Evolutionary conservation across 202 grass and related monocot species (phyloP).

Genomic region (Digitaria exilis): DNA sequence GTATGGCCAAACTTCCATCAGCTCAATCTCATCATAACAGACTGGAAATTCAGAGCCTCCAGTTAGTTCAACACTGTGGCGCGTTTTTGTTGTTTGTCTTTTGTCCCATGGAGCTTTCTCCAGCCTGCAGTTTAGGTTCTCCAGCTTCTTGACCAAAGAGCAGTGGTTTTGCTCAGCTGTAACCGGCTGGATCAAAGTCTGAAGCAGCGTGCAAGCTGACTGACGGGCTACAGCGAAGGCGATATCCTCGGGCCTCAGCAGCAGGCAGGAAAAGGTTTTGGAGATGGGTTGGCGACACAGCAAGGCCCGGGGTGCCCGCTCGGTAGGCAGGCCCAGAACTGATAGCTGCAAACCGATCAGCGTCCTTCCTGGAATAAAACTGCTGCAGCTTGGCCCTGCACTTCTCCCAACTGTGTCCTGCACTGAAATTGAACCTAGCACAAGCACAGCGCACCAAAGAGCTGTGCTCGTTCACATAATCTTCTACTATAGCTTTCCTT

Average conservation of each 20-base stretch:
- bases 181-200: background rate
- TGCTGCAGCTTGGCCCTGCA: background rate
- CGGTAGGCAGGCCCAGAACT: background rate
- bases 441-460: background rate
- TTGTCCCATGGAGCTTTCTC: slow-evolving; percentile 18
- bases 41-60: slow-evolving; percentile 18
- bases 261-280: too few relatives aligned
- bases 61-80: background rate
- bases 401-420: background rate
- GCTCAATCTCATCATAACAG: slow-evolving; percentile 10
- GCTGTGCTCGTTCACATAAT: too few relatives aligned
- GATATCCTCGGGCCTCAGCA: background rate
- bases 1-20: slow-evolving; percentile 6
- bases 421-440: background rate
- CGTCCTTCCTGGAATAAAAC: background rate
- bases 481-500: background rate
- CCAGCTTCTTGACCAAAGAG: background rate
- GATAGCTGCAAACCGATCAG: background rate
- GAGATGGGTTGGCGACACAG: background rate
- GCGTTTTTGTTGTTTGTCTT: background rate
- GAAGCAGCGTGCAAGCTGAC: background rate
- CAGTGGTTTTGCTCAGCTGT: background rate
- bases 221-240: background rate
- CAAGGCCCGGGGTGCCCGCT: background rate
- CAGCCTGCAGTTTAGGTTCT: background rate